These are phyloP conservation scores for Xerocomellus intermedius DNA, from an alignment of 768 basidiomycete species.

Conservation along the genomic window DNA sequence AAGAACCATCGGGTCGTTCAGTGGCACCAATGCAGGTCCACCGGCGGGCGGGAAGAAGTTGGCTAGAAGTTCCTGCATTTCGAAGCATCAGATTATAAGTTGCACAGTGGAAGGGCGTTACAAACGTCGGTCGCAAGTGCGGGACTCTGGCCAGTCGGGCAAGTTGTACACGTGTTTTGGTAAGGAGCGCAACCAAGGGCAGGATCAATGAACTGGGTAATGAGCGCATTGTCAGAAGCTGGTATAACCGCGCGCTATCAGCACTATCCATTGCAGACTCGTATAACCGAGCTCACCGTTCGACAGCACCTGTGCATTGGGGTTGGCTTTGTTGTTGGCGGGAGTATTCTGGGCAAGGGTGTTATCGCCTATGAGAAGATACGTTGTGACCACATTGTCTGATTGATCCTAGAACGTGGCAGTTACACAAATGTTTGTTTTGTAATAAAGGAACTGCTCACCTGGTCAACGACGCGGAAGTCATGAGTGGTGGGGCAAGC, in stretches of 20 bases:
- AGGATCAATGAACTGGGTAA: constrained; percentile 27
- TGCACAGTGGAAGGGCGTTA: not conserved
- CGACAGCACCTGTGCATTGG: constrained; percentile 20
- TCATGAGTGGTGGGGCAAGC: constrained; percentile 27
- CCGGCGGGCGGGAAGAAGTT: constrained; percentile 24
- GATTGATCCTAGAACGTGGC: constrained; percentile 24
- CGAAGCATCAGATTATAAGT: not conserved
- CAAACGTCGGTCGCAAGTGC: constrained; percentile 26
- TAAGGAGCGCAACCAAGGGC: constrained; percentile 24
- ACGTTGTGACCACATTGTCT: constrained; percentile 29
- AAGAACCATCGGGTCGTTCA: constrained; percentile 28
- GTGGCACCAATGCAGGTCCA: constrained; percentile 24
- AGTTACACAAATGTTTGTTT: not conserved
- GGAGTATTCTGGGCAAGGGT: constrained; percentile 30
- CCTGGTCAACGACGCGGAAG: constrained; percentile 30
- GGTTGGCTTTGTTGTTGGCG: constrained; percentile 24
- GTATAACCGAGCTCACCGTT: constrained; percentile 15
- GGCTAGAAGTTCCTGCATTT: constrained; percentile 23
- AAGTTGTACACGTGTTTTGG: constrained; percentile 28
- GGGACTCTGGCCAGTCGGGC: constrained; percentile 15
- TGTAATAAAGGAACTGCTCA: not conserved
- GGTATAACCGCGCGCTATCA: not conserved
- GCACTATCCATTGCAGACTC: not conserved
- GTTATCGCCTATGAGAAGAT: constrained; percentile 22
- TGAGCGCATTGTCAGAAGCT: constrained; percentile 29